A percentile compares a stretch with the other conserved stretches of the same genome.
Evolutionary conservation across 306 rosid genomes (phyloP).

Genomic region (Glycine latifolia): DNA sequence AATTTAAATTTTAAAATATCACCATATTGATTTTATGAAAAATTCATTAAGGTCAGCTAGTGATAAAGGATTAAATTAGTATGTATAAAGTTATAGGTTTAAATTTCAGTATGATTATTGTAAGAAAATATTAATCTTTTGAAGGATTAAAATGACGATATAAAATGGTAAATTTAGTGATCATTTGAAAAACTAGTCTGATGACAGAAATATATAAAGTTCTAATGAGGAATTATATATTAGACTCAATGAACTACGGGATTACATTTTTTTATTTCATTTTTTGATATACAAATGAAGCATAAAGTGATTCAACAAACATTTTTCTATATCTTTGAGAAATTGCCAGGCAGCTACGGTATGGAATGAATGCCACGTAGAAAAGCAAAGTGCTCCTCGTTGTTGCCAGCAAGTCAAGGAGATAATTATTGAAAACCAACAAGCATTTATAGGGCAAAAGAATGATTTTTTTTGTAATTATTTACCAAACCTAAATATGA

Average conservation of each 20-base stretch:
- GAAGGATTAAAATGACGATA: neutral
- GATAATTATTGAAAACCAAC: neutral
- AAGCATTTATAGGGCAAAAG: neutral
- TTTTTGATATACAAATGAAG: neutral
- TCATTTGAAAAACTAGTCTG: neutral
- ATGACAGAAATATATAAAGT: neutral
- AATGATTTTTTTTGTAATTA: too few species aligned
- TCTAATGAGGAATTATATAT: neutral
- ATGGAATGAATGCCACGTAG: neutral
- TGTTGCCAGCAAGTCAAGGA: neutral
- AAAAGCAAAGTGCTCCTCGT: neutral
- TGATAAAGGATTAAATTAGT: too few species aligned
- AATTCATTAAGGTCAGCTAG: too few species aligned
- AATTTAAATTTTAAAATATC: too few species aligned
- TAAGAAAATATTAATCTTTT: too few species aligned
- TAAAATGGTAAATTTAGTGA: neutral
- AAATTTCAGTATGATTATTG: too few species aligned
- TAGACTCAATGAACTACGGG: neutral
- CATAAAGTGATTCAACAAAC: neutral
- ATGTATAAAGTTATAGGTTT: too few species aligned
- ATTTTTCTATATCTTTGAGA: neutral
- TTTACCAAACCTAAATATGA: too few species aligned
- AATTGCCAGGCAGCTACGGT: slow-evolving; percentile 1
- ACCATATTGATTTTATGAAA: neutral
- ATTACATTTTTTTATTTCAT: neutral